Evolutionary conservation across 352 stramenopile genomes (phyloP).

Genomic region (Aphanomyces stellatus): DNA sequence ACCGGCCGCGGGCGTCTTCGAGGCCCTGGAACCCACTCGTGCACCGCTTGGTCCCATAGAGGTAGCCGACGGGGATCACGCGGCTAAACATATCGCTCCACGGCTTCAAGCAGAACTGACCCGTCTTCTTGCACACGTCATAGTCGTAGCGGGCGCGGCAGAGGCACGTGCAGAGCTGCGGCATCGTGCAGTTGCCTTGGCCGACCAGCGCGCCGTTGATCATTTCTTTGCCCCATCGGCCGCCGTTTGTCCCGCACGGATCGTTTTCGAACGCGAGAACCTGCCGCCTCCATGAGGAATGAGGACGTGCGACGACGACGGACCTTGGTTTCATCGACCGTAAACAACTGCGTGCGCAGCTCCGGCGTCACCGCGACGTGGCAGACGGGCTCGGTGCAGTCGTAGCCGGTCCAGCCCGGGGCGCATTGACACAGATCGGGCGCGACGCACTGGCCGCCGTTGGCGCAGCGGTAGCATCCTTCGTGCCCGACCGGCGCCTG

Average conservation of each 20-base stretch:
- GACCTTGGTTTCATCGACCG: constrained; percentile 90
- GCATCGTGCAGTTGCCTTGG: constrained; percentile 91
- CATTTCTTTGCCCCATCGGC: constrained; percentile 60
- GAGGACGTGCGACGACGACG: not conserved
- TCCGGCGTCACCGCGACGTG: constrained; percentile 47
- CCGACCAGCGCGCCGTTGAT: constrained; percentile 63
- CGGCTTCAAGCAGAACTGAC: constrained; percentile 74
- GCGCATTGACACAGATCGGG: constrained; percentile 89
- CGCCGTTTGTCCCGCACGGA: constrained; percentile 83
- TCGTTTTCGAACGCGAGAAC: constrained; percentile 85
- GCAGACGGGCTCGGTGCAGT: constrained; percentile 91
- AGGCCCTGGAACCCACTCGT: constrained; percentile 91
- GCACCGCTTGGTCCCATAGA: constrained; percentile 90
- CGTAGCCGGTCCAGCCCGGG: constrained; percentile 90
- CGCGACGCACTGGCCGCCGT: constrained; percentile 86
- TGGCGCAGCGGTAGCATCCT: constrained; percentile 92
- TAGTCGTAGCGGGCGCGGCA: constrained; percentile 81
- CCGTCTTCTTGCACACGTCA: constrained; percentile 47
- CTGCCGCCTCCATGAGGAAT: constrained; percentile 2
- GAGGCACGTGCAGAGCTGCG: constrained; percentile 86
- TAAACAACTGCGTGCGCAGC: constrained; percentile 86
- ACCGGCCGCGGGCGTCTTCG: constrained; percentile 80
- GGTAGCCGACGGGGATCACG: constrained; percentile 64
- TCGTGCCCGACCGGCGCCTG: constrained; percentile 40
- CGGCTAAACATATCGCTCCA: constrained; percentile 72